phyloP scores from a whole-genome alignment of 768 basidiomycete species.

The Serendipita vermifera region DNA sequence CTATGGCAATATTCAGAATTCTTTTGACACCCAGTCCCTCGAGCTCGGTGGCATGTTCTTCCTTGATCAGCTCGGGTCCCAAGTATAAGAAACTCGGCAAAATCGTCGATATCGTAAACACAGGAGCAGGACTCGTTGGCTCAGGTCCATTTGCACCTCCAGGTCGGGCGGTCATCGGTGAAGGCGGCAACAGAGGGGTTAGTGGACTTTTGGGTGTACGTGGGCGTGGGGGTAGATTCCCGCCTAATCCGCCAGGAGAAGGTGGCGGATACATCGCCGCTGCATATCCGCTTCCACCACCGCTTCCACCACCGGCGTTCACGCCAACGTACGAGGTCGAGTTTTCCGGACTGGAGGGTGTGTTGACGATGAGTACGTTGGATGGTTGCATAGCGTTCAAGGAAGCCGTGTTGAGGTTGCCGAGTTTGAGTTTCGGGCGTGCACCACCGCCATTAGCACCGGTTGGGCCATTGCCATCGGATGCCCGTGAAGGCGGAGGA shows the following conservation, averaged over 20 bases:
- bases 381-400: neutral
- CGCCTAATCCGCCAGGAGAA: constrained; percentile 22
- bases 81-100: constrained; percentile 83
- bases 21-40: constrained; percentile 65
- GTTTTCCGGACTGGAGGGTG: constrained; percentile 4
- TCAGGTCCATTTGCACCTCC: constrained; percentile 29
- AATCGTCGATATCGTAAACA: constrained; percentile 79
- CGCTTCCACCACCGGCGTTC: neutral
- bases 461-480: constrained; percentile 1
- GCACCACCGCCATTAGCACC: neutral
- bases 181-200: constrained; percentile 33
- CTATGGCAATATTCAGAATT: constrained; percentile 82
- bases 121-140: constrained; percentile 32
- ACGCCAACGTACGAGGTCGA: neutral
- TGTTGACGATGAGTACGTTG: constrained; percentile 8
- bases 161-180: constrained; percentile 53
- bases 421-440: constrained; percentile 10
- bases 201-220: constrained; percentile 29
- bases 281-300: constrained; percentile 27
- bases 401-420: constrained; percentile 11
- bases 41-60: constrained; percentile 65
- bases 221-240: constrained; percentile 23
- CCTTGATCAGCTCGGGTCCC: constrained; percentile 69
- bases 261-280: constrained; percentile 23
- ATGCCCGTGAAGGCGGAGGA: neutral